Base-by-base conservation (phyloP, 108 stramenopile species). In the Skeletonema costatum region DNA sequence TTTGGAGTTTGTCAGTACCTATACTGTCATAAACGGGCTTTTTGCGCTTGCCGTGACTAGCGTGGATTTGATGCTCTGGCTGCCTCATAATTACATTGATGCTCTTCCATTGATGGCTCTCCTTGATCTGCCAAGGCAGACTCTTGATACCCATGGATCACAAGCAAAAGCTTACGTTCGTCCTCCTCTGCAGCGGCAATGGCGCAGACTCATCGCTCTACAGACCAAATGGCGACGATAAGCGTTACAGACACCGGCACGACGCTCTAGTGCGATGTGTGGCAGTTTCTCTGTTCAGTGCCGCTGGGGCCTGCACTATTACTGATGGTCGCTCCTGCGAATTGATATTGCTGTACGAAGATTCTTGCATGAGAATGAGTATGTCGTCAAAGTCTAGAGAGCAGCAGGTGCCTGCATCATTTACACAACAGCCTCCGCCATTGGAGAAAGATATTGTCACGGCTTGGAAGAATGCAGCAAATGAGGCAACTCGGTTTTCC, bases 251-350 rank as follows among this genome's bases (percentile, higher is more conserved):
- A 76, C 68, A 81, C 68, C 85, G 90, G 25, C 70, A 91, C 51
- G 93, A 94, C 82, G 93, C 93, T 29, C 76, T 92, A 11, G 93
- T 89, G 2, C 69, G 93, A 61, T 90, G 89, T 66, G 87, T 89
- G 19, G 73, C 88, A 4, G 64, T 89, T 35, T 85, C 88, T 71
- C 78, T 94, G 19, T 87, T 83, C 74, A 87, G 88, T n/a, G 83
- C 87, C 4, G 50, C 73, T 32, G 30, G 32, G 41, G 10, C 32
- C 36, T 42, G 42, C 36, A 61, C 19, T 16, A 19, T 6, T 53
- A 44, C 42, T 33, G 31, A 58, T 14, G 38, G 32, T 10, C 51
- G 56, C 8, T 48, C 33, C 38, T 68, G 63, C 68, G 84, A 92
- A 36, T 60, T 93, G 59, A 66, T 90, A 10, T 73, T 94, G 10